Conservation (phyloP, 768 basidiomycete genomes). For the Cystobasidiopsis lactophilus region DNA sequence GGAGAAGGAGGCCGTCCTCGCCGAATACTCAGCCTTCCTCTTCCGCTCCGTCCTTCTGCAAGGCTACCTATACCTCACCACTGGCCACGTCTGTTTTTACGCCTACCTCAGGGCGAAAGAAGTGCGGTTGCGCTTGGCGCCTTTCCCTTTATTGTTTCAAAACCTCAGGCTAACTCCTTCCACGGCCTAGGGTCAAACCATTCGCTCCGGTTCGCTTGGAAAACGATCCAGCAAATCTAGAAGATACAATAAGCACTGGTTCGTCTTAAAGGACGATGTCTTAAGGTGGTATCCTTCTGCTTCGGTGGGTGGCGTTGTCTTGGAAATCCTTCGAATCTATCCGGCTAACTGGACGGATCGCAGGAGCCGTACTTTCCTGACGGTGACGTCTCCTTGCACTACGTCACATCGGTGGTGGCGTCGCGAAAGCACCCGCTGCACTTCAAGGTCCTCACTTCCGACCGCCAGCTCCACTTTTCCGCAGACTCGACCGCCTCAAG, state of each 20-base stretch:
- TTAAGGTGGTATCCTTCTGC: conserved; percentile 93
- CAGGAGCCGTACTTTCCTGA: conserved; percentile 95
- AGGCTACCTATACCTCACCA: conserved; percentile 92
- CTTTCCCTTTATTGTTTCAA: conserved; percentile 36
- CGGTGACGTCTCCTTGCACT: conserved; percentile 84
- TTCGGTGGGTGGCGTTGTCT: conserved; percentile 34
- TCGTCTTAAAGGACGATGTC: conserved; percentile 82
- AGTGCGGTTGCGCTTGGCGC: conserved; percentile 1
- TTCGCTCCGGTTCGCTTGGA: background rate
- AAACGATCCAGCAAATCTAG: background rate
- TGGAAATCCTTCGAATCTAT: background rate
- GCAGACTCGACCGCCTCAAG: conserved; percentile 64
- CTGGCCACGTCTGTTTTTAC: conserved; percentile 77
- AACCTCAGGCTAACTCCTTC: too few relatives aligned
- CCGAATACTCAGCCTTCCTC: conserved; percentile 22
- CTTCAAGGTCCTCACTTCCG: conserved; percentile 62
- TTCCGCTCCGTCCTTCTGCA: conserved; percentile 46
- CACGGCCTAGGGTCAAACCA: conserved; percentile 46
- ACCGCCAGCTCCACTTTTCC: conserved; percentile 45
- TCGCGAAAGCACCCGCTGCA: conserved; percentile 39
- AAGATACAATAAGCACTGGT: conserved; percentile 84
- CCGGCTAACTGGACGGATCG: conserved; percentile 25
- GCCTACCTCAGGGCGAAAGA: conserved; percentile 16
- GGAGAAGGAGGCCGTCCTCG: conserved; percentile 61
- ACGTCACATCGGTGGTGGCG: conserved; percentile 71